Conservation (phyloP, 2,329 filamentous ascomycete species). For the Sphaerulina populicola region DNA sequence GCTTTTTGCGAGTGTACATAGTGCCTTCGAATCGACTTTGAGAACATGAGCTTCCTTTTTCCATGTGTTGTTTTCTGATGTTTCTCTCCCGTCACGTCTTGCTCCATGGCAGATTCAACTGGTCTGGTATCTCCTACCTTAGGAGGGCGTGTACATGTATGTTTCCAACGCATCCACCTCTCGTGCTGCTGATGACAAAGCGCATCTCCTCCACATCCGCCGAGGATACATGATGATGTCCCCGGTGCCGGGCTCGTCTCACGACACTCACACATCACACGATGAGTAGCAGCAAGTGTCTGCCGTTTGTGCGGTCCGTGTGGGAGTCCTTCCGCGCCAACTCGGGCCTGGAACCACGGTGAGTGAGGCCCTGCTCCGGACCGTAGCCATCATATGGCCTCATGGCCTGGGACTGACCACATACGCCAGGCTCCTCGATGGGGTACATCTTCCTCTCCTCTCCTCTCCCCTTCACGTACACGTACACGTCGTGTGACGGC, state of each 20-base stretch:
- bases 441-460: slow-evolving; percentile 14
- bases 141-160: too few species aligned
- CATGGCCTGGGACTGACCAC: background rate
- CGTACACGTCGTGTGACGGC: too few species aligned
- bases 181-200: background rate
- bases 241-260: background rate
- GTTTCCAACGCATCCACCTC: too few species aligned
- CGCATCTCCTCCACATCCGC: background rate
- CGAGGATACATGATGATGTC: too few species aligned
- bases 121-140: too few species aligned
- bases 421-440: slow-evolving; percentile 35
- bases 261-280: background rate
- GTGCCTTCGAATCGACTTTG: slow-evolving; percentile 8
- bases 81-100: too few species aligned
- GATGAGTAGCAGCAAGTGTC: slow-evolving; percentile 20
- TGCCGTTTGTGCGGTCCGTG: slow-evolving; percentile 30
- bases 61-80: background rate
- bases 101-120: too few species aligned
- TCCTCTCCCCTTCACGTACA: background rate
- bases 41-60: background rate
- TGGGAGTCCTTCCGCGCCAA: slow-evolving; percentile 65
- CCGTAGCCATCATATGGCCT: too few species aligned
- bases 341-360: slow-evolving; percentile 86
- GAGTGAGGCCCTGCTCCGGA: slow-evolving; percentile 13
- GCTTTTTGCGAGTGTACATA: slow-evolving; percentile 12